A percentile compares a stretch with the other conserved stretches of the same genome.
Conservation (phyloP, 805 yeast species). For the Saturnispora quitensis region DNA sequence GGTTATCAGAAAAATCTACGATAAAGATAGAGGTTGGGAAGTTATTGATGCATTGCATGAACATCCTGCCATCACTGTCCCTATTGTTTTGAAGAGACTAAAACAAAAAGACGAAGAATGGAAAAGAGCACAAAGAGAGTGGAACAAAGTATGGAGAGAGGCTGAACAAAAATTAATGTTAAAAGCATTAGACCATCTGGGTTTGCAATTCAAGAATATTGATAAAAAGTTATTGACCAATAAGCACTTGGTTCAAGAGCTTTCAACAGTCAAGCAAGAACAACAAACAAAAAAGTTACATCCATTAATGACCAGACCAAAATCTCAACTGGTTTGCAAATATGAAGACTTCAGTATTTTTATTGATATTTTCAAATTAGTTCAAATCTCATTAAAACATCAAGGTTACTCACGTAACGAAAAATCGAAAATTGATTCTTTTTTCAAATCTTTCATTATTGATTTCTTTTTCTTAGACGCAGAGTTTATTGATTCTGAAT, state of each 20-base stretch:
- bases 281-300: slow-evolving; percentile 79
- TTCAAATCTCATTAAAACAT: slow-evolving; percentile 56
- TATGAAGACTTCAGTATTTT: slow-evolving; percentile 62
- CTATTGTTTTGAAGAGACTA: slow-evolving; percentile 81
- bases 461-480: slow-evolving; percentile 59
- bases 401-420: slow-evolving; percentile 75
- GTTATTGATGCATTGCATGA: slow-evolving; percentile 94
- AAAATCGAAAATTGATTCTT: slow-evolving; percentile 64
- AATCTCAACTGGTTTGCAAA: slow-evolving; percentile 49
- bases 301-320: slow-evolving; percentile 83
- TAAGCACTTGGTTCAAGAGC: slow-evolving; percentile 83
- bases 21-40: slow-evolving; percentile 90
- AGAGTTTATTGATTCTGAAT: slow-evolving; percentile 36
- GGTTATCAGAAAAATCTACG: slow-evolving; percentile 86
- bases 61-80: slow-evolving; percentile 91
- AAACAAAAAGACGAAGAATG: slow-evolving; percentile 99
- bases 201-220: slow-evolving; percentile 92
- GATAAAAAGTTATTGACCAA: slow-evolving; percentile 88
- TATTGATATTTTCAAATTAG: slow-evolving; percentile 61
- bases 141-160: slow-evolving; percentile 99
- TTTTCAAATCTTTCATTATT: slow-evolving; percentile 60
- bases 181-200: slow-evolving; percentile 90
- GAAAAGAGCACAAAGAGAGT: slow-evolving; percentile 95
- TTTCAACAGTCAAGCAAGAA: slow-evolving; percentile 86
- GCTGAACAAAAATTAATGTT: slow-evolving; percentile 91